Base-by-base conservation (phyloP, 768 basidiomycete species). In the Pleurotus citrinopileatus region DNA sequence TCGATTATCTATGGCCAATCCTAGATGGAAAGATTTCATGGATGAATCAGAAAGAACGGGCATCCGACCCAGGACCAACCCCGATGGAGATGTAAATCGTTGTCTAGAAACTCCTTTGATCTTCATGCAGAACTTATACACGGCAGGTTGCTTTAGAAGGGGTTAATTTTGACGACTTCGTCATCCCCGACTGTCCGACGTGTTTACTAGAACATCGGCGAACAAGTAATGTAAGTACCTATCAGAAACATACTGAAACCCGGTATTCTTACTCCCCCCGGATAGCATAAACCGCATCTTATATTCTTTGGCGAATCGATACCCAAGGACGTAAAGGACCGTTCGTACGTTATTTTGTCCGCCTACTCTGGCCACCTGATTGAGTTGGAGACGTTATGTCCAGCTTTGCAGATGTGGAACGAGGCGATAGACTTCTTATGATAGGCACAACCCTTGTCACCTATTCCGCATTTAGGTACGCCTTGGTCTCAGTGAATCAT, bases 261-360 rank as follows among this genome's bases (percentile, higher is more conserved):
- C 44, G 40, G 8, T 29, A 42, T 26, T 34, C 6, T 29, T n/a
- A 58, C 53, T 19, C n/a, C 20, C 45, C 53, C 26, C 32, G 40
- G n/a, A 4, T 61, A 86, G 89, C 79, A 85, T 55, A 94, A 94
- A 71, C 88, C 93, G 0, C 84, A 87, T 38, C 78, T 94, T 15
- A 80, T 91, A 8, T 94, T 94, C 65, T 95, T 95, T 61, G 94
- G 94, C 27, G 94, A 96, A 71, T 89, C 91, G 0, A 91, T 98
- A 59, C 75, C 83, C 8, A 66, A 75, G 20, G 55, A 70, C 29
- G 76, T 89, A 47, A 88, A 81, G 64, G 80, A 86, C 40, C 77
- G 80, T 61, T 93, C 94, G 89, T 91, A 65, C 64, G 87, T 54
- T 34, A 15, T 53, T 32, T 50, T 28, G 56, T 40, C 52, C 19